Base-by-base conservation (phyloP, 352 stramenopile species). In the Pythium sukuiense region DNA sequence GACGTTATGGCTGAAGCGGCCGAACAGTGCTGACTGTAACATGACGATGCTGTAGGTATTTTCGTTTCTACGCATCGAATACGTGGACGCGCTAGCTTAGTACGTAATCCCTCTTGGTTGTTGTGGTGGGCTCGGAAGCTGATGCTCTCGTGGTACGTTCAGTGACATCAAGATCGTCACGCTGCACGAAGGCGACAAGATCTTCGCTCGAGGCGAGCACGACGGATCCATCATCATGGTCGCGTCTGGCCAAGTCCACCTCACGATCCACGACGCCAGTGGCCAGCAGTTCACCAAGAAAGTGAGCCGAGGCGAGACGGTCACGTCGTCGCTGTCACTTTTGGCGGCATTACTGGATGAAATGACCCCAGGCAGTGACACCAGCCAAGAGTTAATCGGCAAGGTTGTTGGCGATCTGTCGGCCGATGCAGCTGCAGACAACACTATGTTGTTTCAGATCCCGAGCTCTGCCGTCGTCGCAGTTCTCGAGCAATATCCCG, bases 171-270 rank as follows among this genome's bases (percentile, higher is more conserved):
- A 77, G 12, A 88, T 93, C 20, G 32, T 86, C 8, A 72, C 58
- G 20, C 81, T 87, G 26, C 14, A 67, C 1, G 73, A 81, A 55
- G 83, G 74, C 4, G 74, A 90, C 2, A 41, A 66, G 41, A 89
- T 96, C 57, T 94, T 92, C 35, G 70, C 70, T 0, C 65, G 69
- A 29, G 79, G 82, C 9, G 61, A 78, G 43, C 72, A 92, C 35
- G 84, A 94, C 59, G 87, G 87, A 0, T 94, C 87, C 0, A 87
- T 96, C 33, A 52, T 94, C n/a, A 62, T 96, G 26, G 73, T 96
- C 8, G 77, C 86, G 0, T 72, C 78, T 8, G 87, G 87, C 2
- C 67, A 81, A 37, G 87, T 76, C 8, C 76, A 72, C 0, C 54
- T 96, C 12, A 77, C 71, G 16, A 89, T 93, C 24, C 80, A 93